Percentiles rank a stretch among this genome's conserved stretches.
Conservation (phyloP, 305 asterid genomes). For the Fraxinus greggii region DNA sequence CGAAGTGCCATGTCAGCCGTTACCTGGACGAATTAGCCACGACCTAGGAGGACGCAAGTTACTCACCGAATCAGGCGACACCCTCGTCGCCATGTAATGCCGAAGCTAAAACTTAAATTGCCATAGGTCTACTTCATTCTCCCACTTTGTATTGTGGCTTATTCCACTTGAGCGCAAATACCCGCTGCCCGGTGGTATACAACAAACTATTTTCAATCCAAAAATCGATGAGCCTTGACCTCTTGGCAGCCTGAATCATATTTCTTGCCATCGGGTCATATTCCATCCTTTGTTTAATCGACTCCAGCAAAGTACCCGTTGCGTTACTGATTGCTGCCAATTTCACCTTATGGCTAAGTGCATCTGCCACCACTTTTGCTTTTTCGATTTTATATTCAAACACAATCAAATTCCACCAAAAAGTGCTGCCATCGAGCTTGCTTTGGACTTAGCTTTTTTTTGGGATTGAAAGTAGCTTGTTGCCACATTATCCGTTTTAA, state of each 20-base stretch:
- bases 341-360: neutral
- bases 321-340: neutral
- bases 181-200: neutral
- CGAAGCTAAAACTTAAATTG: neutral
- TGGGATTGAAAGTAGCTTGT: too few relatives aligned
- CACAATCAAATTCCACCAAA: too few relatives aligned
- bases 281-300: neutral
- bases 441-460: too few relatives aligned
- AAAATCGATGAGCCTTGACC: neutral
- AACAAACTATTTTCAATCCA: neutral
- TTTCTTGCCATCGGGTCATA: neutral
- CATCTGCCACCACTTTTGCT: neutral
- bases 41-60: neutral
- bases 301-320: neutral
- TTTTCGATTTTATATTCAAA: neutral
- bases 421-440: too few relatives aligned
- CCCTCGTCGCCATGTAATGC: neutral
- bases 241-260: neutral
- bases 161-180: neutral
- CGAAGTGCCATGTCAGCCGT: neutral
- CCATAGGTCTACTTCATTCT: neutral
- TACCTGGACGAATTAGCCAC: neutral
- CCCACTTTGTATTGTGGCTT: neutral
- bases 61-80: neutral
- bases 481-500: too few relatives aligned